Conservation (phyloP, 176 grass and related monocot genomes). For the Oryza glumipatula region DNA sequence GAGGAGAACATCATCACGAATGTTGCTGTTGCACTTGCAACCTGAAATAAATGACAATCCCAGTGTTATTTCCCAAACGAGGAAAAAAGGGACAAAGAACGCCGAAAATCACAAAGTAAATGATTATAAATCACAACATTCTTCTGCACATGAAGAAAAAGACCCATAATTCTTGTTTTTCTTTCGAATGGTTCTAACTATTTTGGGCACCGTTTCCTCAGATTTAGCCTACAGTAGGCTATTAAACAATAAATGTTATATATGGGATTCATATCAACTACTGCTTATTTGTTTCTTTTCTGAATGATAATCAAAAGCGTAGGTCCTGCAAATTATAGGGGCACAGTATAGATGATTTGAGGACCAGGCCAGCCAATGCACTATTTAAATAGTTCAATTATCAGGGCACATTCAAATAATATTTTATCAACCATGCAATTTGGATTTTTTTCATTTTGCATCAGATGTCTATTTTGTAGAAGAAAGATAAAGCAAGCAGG, state of each 20-base stretch:
- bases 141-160: not conserved
- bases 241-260: too few relatives aligned
- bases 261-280: not conserved
- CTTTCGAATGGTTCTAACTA: too few relatives aligned
- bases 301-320: not conserved
- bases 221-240: too few relatives aligned
- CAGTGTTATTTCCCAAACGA: not conserved
- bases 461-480: not conserved
- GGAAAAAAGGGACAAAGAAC: not conserved
- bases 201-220: not conserved
- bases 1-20: constrained; percentile 99
- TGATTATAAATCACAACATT: not conserved
- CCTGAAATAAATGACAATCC: constrained; percentile 41
- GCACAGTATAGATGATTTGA: not conserved
- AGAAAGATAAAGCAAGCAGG: not conserved
- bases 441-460: not conserved
- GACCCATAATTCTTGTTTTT: too few relatives aligned
- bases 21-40: constrained; percentile 96
- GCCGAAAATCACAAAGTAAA: not conserved
- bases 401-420: not conserved
- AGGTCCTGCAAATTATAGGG: not conserved
- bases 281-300: not conserved
- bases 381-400: not conserved
- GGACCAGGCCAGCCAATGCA: not conserved
- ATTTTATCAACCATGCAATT: not conserved